A percentile compares a stretch with the other conserved stretches of the same genome.
phyloP scores from a whole-genome alignment of 108 stramenopile species.

The Fistulifera solaris region DNA sequence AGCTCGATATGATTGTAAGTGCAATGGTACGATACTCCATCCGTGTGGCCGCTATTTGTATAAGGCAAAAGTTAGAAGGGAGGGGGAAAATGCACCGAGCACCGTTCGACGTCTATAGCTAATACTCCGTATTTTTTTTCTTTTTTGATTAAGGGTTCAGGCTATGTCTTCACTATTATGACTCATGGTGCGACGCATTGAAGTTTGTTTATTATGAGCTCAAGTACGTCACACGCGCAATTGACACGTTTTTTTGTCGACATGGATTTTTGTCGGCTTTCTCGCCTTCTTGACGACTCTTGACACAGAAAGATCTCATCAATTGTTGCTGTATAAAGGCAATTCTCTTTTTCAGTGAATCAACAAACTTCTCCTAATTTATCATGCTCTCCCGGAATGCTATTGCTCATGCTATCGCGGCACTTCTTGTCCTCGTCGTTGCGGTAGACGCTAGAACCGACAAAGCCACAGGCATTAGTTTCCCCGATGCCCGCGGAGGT shows the following conservation, averaged over 20 bases:
- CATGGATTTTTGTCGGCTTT: not conserved
- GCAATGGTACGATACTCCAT: too few relatives aligned
- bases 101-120: too few relatives aligned
- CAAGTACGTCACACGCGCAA: too few relatives aligned
- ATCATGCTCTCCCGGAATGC: not conserved
- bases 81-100: too few relatives aligned
- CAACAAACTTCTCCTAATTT: not conserved
- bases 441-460: constrained; percentile 34
- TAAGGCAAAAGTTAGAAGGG: too few relatives aligned
- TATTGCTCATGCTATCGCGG: constrained; percentile 6
- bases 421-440: not conserved
- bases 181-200: too few relatives aligned
- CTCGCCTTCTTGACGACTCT: not conserved
- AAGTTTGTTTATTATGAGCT: too few relatives aligned
- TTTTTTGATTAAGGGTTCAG: too few relatives aligned
- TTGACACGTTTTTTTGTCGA: not conserved
- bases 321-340: not conserved
- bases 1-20: too few relatives aligned
- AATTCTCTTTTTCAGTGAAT: not conserved
- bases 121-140: too few relatives aligned
- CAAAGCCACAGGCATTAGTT: constrained; percentile 57
- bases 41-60: too few relatives aligned
- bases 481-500: constrained; percentile 29
- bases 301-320: not conserved
- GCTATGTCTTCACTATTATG: too few relatives aligned